Evolutionary conservation across 345 rosid genomes (phyloP), one percentile per base, ranked within the genome.

Genomic region (Theobroma cacao): DNA sequence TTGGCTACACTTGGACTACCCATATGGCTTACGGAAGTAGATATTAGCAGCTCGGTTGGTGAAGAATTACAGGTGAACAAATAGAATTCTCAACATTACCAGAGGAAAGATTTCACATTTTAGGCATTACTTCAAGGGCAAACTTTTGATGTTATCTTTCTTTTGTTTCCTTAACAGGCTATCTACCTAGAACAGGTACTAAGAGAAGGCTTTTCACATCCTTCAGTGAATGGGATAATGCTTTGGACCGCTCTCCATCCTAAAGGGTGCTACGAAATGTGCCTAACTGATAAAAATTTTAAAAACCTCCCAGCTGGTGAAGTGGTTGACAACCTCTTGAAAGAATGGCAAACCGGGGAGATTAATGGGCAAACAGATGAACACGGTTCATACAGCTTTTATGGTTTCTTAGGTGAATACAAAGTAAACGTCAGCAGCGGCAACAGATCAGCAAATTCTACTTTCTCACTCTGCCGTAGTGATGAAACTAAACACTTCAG

Each of bases 191-290:
- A 95, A 45, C 87, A 91, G 83, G 97, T 92, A 36, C 22, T 92
- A 72, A 88, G 91, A 73, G 99, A 95, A 86, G 99, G 98, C 33
- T 95, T 88, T 80, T 95, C 98, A 3, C 97, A 92, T 75, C 97
- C 93, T 36, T 83, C 92, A 0, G 86, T 95, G 79, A 80, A 88
- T n/a, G 96, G 99, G 76, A 95, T 95, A 17, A 87, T 93, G 86
- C 86, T 91, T 5, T 95, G 98, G 99, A 88, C 97, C 0, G 98
- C 99, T 31, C 85, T 95, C 13, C 91, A 91, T 74, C 87, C 93
- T 1, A 20, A 85, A 0, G 97, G 96, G n/a, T 95, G 98, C 62
- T 95, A 93, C 83, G 87, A 86, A 68, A 93, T 92, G 98, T 93
- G 99, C 83, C 86, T 95, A 40, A 93, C 96, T 0, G 94, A 91